Evolutionary conservation across 2,329 filamentous ascomycete genomes (phyloP).

Genomic region (Talaromyces sp.): DNA sequence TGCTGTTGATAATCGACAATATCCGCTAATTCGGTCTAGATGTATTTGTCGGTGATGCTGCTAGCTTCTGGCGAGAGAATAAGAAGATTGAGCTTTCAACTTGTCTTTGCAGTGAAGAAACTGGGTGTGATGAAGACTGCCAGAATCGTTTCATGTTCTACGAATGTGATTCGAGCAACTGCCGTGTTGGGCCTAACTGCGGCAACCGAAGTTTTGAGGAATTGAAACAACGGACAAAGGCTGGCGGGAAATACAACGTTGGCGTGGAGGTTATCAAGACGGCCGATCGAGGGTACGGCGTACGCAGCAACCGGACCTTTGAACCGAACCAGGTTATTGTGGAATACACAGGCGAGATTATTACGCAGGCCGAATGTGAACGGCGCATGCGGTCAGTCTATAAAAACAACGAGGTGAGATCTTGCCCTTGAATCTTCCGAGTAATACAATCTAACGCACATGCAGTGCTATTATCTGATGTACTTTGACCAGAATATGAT

Average conservation of each 20-base stretch:
- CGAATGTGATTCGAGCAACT: constrained; percentile 89
- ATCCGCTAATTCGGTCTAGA: constrained; percentile 48
- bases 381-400: constrained; percentile 89
- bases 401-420: constrained; percentile 79
- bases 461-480: constrained; percentile 95
- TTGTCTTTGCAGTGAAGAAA: constrained; percentile 71
- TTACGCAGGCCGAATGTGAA: constrained; percentile 90
- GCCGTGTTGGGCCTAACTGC: constrained; percentile 72
- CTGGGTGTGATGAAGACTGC: constrained; percentile 82
- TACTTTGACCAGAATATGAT: constrained; percentile 98
- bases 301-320: constrained; percentile 85
- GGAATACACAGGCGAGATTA: constrained; percentile 96
- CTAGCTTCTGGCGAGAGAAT: constrained; percentile 72
- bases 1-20: not conserved
- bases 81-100: constrained; percentile 68
- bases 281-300: constrained; percentile 78
- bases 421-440: not conserved
- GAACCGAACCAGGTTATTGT: constrained; percentile 91
- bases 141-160: constrained; percentile 97
- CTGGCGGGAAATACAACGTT: constrained; percentile 79
- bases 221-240: constrained; percentile 67
- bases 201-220: constrained; percentile 83
- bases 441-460: constrained; percentile 8
- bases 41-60: constrained; percentile 82
- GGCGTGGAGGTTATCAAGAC: constrained; percentile 96